phyloP scores from a whole-genome alignment of 2,329 filamentous ascomycete genomes.

The Fusarium xyrophilum region DNA sequence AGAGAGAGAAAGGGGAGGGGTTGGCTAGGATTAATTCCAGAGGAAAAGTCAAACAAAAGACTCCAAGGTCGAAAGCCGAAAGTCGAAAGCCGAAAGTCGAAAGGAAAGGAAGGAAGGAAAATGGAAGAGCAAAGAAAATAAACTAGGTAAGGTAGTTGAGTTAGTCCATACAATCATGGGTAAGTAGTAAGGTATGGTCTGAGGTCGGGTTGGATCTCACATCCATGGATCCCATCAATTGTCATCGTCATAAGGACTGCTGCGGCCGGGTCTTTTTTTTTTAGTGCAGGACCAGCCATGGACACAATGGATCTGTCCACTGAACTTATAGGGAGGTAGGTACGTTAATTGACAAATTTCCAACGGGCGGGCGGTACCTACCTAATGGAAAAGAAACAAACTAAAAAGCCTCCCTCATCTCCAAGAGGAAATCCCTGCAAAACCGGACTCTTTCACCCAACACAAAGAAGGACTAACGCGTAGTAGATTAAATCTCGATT shows the following conservation, averaged over 20 bases:
- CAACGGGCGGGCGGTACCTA: neutral
- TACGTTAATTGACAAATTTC: neutral
- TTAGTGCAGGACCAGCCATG: slow-evolving; percentile 10
- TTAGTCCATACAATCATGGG: neutral
- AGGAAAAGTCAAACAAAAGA: neutral
- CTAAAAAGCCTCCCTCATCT: slow-evolving; percentile 1
- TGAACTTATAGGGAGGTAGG: neutral
- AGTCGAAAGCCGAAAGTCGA: neutral
- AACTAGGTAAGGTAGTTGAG: neutral
- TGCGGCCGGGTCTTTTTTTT: slow-evolving; percentile 17
- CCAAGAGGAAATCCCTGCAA: slow-evolving; percentile 21
- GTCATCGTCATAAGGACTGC: slow-evolving; percentile 31
- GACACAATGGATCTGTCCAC: slow-evolving; percentile 18
- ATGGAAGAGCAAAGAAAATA: slow-evolving; percentile 29
- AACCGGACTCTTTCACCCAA: slow-evolving; percentile 3
- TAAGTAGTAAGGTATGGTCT: slow-evolving; percentile 1
- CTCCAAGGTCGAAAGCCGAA: neutral
- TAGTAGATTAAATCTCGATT: slow-evolving; percentile 37
- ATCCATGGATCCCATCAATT: slow-evolving; percentile 15
- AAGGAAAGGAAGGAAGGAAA: slow-evolving; percentile 22
- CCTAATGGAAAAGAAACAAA: slow-evolving; percentile 1
- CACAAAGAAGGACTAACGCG: slow-evolving; percentile 28
- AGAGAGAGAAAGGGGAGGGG: neutral
- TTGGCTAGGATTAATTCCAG: slow-evolving; percentile 10
- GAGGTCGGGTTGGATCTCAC: slow-evolving; percentile 19